These are phyloP conservation scores for Candida sanyiensis DNA, from an alignment of 805 yeast species.

Conservation along the genomic window DNA sequence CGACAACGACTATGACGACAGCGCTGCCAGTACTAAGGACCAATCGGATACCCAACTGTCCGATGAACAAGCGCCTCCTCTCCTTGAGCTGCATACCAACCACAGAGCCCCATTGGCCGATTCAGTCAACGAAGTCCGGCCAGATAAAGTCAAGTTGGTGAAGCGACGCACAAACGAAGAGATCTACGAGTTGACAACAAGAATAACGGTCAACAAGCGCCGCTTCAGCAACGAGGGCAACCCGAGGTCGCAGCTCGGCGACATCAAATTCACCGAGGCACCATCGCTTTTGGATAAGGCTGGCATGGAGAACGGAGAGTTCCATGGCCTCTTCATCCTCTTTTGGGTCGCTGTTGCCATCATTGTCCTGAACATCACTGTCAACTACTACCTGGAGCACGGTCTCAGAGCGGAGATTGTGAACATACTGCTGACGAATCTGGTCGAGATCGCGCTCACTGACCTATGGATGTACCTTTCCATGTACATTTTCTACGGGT, in stretches of 20 bases:
- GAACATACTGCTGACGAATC: conserved; percentile 50
- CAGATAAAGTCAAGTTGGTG: conserved; percentile 5
- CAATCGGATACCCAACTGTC: too few relatives aligned
- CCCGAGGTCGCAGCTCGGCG: conserved; percentile 24
- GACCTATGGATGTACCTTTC: conserved; percentile 72
- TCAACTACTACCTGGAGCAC: conserved; percentile 44
- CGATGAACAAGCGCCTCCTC: too few relatives aligned
- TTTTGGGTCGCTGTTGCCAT: conserved; percentile 57
- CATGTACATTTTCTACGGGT: conserved; percentile 51
- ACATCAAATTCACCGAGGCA: conserved; percentile 18
- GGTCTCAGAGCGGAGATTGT: conserved; percentile 53
- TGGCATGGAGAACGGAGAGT: conserved; percentile 27
- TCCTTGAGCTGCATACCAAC: too few relatives aligned
- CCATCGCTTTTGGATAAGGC: conserved; percentile 24
- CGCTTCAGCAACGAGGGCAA: conserved; percentile 22
- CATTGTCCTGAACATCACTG: conserved; percentile 42
- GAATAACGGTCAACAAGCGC: conserved; percentile 15
- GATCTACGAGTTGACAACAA: conserved; percentile 17
- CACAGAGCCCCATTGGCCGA: too few relatives aligned
- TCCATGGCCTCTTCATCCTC: conserved; percentile 76
- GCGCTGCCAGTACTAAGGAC: not conserved
- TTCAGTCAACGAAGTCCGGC: not conserved
- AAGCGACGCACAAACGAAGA: conserved; percentile 17
- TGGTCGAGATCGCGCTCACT: conserved; percentile 62
- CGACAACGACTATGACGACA: conserved; percentile 9